Evolutionary conservation across 192 early-diverging fungal genomes (phyloP).

Genomic region (Backusella australiensis): DNA sequence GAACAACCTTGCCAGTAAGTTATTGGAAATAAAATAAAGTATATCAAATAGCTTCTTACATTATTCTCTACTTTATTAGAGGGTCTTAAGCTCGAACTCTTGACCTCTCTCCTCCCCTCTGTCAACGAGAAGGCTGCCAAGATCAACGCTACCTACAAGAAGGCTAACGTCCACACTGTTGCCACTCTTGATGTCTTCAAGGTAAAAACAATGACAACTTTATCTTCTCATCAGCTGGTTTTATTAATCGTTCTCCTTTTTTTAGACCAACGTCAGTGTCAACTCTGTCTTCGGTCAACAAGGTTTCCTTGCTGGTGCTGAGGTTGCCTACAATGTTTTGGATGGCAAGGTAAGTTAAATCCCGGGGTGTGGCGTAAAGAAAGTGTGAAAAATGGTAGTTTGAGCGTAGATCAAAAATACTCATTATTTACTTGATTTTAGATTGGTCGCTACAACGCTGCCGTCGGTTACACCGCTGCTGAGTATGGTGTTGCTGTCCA

Average conservation of each 20-base stretch:
- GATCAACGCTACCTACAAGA: constrained; percentile 92
- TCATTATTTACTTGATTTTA: constrained; percentile 11
- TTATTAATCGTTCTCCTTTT: neutral
- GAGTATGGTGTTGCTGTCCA: constrained; percentile 91
- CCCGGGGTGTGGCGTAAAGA: neutral
- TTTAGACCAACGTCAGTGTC: constrained; percentile 77
- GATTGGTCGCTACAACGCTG: constrained; percentile 83
- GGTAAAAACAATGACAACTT: constrained; percentile 32
- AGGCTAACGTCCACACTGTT: constrained; percentile 90
- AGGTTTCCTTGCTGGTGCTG: constrained; percentile 89
- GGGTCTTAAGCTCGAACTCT: constrained; percentile 94
- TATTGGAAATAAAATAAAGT: neutral
- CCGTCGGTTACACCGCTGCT: constrained; percentile 80
- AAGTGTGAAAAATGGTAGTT: neutral
- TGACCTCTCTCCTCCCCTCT: constrained; percentile 80
- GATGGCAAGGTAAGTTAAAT: constrained; percentile 66
- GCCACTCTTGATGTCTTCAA: constrained; percentile 92
- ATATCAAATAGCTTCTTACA: neutral
- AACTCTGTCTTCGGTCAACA: constrained; percentile 89
- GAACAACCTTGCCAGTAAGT: constrained; percentile 81
- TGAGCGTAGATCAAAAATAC: neutral
- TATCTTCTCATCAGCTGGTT: neutral
- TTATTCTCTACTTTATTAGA: constrained; percentile 29
- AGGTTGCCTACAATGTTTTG: constrained; percentile 91
- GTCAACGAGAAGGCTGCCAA: constrained; percentile 79